Percentiles rank a stretch among this genome's conserved stretches.
Conservation (phyloP, 768 basidiomycete species). For the Neoboletus magnificus region DNA sequence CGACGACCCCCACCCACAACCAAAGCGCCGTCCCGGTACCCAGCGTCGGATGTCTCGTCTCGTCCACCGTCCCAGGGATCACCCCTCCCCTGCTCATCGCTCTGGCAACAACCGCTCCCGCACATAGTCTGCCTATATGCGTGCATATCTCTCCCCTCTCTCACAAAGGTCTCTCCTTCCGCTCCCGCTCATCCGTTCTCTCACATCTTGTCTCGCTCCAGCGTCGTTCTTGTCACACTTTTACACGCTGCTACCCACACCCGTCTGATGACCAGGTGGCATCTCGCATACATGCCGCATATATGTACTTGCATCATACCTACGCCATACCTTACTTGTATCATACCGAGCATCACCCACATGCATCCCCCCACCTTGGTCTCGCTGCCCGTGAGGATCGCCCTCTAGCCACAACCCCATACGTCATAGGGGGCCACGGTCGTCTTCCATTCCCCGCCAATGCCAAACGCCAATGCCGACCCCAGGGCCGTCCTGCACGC, state of each 20-base stretch:
- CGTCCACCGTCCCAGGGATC: slow-evolving; percentile 7
- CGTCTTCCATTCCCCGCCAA: slow-evolving; percentile 18
- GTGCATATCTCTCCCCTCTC: neutral
- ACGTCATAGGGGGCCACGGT: slow-evolving; percentile 20
- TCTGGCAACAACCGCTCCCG: slow-evolving; percentile 20
- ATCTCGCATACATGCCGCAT: slow-evolving; percentile 18
- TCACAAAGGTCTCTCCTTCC: slow-evolving; percentile 5
- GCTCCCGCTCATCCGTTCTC: slow-evolving; percentile 2
- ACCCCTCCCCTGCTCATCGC: slow-evolving; percentile 10
- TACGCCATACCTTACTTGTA: slow-evolving; percentile 24
- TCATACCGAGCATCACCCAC: slow-evolving; percentile 20
- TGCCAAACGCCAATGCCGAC: slow-evolving; percentile 15
- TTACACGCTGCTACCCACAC: neutral
- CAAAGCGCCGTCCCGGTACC: slow-evolving; percentile 26
- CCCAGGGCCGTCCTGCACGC: slow-evolving; percentile 35
- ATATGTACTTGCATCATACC: slow-evolving; percentile 29
- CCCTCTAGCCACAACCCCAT: slow-evolving; percentile 14
- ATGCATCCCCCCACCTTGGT: slow-evolving; percentile 5
- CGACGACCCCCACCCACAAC: slow-evolving; percentile 11
- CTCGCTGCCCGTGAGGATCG: neutral
- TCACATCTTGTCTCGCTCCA: slow-evolving; percentile 15
- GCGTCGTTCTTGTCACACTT: slow-evolving; percentile 2
- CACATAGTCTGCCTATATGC: slow-evolving; percentile 10
- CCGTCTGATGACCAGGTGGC: slow-evolving; percentile 9
- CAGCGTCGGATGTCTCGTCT: slow-evolving; percentile 20